Base-by-base conservation (phyloP, 225 moss, liverwort and hornwort genomes). In the Asterella californica region DNA sequence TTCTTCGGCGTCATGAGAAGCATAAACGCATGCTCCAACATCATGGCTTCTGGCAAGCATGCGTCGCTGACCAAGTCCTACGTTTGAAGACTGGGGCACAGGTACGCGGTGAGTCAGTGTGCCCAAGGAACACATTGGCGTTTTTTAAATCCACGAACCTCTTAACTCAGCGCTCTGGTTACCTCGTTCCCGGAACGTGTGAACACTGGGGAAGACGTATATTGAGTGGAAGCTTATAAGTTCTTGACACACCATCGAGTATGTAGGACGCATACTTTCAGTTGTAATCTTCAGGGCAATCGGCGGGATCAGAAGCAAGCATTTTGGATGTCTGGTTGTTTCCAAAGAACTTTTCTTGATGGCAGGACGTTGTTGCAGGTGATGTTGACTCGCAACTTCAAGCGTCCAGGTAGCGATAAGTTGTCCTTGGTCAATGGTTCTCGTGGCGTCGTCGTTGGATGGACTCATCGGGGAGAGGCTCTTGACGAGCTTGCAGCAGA, bases 401-500 rank as follows among this genome's bases (percentile, higher is more conserved):
- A 82, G 81, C 83, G 88, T 47, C 89, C 86, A 66, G 89, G 90
- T 38, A 49, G 79, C 52, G 48, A 81, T 24, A 78, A 77, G 36
- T 33, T 82, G 81, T 86, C 85, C 54, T 84, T 95, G 55, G 93
- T 90, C 27, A 95, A 95, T 86, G 93, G 95, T 30, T 95, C 95
- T 48, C 93, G 95, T 66, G 95, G 93, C 60, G 85, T 95, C 29
- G 61, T 95, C 65, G 87, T 93, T 54, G 93, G 90, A 62, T 95
- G 93, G 95, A 91, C 85, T 63, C 0, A 78, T 33, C 86, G 62
- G 76, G 83, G 84, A 76, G 49, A 88, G 75, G 74, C 76, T 65
- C 74, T 91, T 33, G 38, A 33, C 68, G 86, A 90, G 34, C 77
- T 80, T 53, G 37, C 45, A 64, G 34, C 33, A 52, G 83, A 83